These are phyloP conservation scores for Tillandsia fasciculata DNA, from an alignment of 176 grass and related monocot genomes.

Conservation along the genomic window DNA sequence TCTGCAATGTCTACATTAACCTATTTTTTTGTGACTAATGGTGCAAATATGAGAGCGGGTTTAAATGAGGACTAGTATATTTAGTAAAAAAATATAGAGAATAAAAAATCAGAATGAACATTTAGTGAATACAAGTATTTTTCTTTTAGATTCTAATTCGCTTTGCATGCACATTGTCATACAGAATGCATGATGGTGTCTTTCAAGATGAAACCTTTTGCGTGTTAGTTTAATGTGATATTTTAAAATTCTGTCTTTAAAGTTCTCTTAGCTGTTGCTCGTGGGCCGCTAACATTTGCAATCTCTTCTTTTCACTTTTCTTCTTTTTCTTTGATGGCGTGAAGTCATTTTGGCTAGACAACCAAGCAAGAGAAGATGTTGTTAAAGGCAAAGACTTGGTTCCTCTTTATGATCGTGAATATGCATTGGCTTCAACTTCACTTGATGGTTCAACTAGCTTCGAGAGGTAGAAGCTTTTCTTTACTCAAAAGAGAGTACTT, in stretches of 20 bases:
- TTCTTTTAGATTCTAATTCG: too few relatives aligned
- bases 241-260: neutral
- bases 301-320: slow-evolving; percentile 12
- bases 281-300: neutral
- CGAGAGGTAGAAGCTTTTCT: slow-evolving; percentile 45
- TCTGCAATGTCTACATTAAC: too few relatives aligned
- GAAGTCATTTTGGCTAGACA: slow-evolving; percentile 93
- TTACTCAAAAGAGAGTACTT: neutral
- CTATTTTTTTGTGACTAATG: too few relatives aligned
- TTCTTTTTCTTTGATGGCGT: slow-evolving; percentile 17
- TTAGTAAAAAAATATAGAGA: too few relatives aligned
- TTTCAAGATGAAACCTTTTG: neutral
- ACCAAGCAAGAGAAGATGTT: slow-evolving; percentile 55
- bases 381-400: slow-evolving; percentile 44
- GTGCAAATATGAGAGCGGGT: too few relatives aligned
- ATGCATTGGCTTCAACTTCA: slow-evolving; percentile 57
- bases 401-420: slow-evolving; percentile 78
- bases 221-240: neutral
- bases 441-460: slow-evolving; percentile 54
- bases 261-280: neutral
- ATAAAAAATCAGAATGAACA: too few relatives aligned
- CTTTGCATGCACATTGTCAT: too few relatives aligned
- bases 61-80: too few relatives aligned
- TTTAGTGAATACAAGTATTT: too few relatives aligned
- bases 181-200: neutral